Conservation (phyloP, 495 filamentous ascomycete species). For the Hyaloscypha hepaticicola region DNA sequence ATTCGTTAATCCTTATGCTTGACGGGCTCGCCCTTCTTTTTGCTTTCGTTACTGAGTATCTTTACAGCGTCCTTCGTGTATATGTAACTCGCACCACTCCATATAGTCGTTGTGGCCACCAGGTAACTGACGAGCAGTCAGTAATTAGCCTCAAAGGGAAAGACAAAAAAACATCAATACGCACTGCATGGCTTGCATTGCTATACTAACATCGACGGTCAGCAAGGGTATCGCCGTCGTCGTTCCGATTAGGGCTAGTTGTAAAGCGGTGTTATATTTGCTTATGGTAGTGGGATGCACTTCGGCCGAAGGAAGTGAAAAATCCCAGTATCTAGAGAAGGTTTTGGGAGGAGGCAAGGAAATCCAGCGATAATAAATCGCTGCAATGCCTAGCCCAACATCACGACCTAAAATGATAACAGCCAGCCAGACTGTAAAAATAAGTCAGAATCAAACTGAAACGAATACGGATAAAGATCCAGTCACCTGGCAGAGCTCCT, state of each 20-base stretch:
- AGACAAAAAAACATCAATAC: slow-evolving; percentile 44
- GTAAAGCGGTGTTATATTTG: slow-evolving; percentile 84
- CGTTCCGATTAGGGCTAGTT: slow-evolving; percentile 73
- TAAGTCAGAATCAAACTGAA: not conserved
- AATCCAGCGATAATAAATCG: slow-evolving; percentile 94
- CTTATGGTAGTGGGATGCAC: slow-evolving; percentile 89
- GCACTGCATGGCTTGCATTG: slow-evolving; percentile 70
- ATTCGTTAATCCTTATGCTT: not conserved
- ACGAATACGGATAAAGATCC: slow-evolving; percentile 13
- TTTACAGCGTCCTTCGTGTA: slow-evolving; percentile 80
- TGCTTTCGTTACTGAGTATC: slow-evolving; percentile 56
- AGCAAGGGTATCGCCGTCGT: slow-evolving; percentile 74
- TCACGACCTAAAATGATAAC: slow-evolving; percentile 88
- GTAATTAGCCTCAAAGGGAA: slow-evolving; percentile 10
- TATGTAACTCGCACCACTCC: slow-evolving; percentile 82
- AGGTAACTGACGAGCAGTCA: slow-evolving; percentile 53
- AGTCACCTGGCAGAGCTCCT: slow-evolving; percentile 72
- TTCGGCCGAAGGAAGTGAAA: slow-evolving; percentile 87
- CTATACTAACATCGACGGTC: slow-evolving; percentile 51
- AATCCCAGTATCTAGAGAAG: slow-evolving; percentile 94
- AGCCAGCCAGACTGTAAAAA: slow-evolving; percentile 73
- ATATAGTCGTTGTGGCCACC: slow-evolving; percentile 77
- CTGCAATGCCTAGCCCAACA: slow-evolving; percentile 78
- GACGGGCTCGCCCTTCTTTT: not conserved
- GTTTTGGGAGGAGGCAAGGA: slow-evolving; percentile 92